A percentile compares a stretch with the other conserved stretches of the same genome.
Conservation (phyloP, 106 monocot genomes). For the Posidonia australis region DNA sequence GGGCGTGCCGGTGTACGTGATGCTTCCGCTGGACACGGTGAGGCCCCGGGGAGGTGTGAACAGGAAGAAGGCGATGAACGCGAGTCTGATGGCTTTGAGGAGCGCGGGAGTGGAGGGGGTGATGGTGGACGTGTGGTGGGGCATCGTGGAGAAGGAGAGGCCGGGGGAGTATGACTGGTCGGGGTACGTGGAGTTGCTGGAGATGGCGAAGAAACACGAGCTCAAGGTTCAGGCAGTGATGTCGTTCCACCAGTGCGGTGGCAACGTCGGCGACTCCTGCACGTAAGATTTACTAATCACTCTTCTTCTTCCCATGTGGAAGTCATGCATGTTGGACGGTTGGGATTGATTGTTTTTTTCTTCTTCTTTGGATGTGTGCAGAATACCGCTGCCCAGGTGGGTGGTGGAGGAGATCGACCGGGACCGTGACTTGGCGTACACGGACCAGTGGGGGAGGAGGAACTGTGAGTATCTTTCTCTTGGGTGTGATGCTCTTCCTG, state of each 20-base stretch:
- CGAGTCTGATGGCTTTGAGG: conserved; percentile 64
- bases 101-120: conserved; percentile 81
- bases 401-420: conserved; percentile 15
- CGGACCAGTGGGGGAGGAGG: conserved; percentile 62
- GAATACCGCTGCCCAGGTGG: conserved; percentile 20
- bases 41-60: conserved; percentile 28
- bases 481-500: conserved; percentile 69
- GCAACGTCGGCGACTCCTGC: conserved; percentile 86
- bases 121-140: conserved; percentile 99
- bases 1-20: conserved; percentile 88
- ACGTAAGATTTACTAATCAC: conserved; percentile 15
- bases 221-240: conserved; percentile 95
- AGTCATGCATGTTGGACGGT: background rate
- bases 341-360: background rate
- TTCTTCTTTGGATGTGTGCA: conserved; percentile 3
- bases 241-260: conserved; percentile 97
- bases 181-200: conserved; percentile 60
- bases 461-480: conserved; percentile 89
- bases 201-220: conserved; percentile 42
- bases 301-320: background rate
- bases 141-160: conserved; percentile 62
- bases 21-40: conserved; percentile 84
- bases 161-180: conserved; percentile 65
- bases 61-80: conserved; percentile 67
- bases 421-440: conserved; percentile 15